These are phyloP conservation scores for Apiotrichum domesticum DNA, from an alignment of 1,284 basidiomycete species.

Conservation along the genomic window DNA sequence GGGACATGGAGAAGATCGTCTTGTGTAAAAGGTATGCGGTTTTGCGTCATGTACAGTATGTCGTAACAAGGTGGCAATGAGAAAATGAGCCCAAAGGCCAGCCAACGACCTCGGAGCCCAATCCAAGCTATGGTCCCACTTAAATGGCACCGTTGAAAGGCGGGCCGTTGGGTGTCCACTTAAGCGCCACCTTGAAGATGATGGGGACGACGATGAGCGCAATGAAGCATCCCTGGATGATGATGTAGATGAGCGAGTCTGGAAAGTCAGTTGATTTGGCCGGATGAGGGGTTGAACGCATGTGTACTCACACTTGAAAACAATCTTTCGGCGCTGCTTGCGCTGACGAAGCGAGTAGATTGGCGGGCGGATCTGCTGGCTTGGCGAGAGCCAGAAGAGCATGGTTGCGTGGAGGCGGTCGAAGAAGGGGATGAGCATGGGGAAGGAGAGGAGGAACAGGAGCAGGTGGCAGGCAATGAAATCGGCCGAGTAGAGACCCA, in stretches of 20 bases:
- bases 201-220: conserved; percentile 55
- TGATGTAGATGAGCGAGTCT: conserved; percentile 70
- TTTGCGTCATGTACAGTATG: neutral
- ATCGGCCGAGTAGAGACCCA: conserved; percentile 89
- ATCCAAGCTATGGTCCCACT: neutral
- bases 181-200: conserved; percentile 56
- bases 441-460: conserved; percentile 68
- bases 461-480: conserved; percentile 53
- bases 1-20: neutral
- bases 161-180: conserved; percentile 53
- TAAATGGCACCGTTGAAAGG: conserved; percentile 41
- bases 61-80: neutral
- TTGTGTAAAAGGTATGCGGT: neutral
- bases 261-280: neutral
- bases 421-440: conserved; percentile 76
- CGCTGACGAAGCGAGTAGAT: conserved; percentile 85
- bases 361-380: conserved; percentile 81
- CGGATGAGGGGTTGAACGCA: conserved; percentile 18
- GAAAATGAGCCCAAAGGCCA: neutral
- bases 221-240: conserved; percentile 67
- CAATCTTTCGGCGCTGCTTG: conserved; percentile 77
- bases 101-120: too few species aligned
- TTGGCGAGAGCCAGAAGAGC: conserved; percentile 62
- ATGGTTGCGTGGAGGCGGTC: conserved; percentile 85
- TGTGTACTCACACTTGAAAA: conserved; percentile 45